Evolutionary conservation across 805 yeast genomes (phyloP), one percentile per base, ranked within the genome.

Genomic region (Metschnikowia dekortorum): DNA sequence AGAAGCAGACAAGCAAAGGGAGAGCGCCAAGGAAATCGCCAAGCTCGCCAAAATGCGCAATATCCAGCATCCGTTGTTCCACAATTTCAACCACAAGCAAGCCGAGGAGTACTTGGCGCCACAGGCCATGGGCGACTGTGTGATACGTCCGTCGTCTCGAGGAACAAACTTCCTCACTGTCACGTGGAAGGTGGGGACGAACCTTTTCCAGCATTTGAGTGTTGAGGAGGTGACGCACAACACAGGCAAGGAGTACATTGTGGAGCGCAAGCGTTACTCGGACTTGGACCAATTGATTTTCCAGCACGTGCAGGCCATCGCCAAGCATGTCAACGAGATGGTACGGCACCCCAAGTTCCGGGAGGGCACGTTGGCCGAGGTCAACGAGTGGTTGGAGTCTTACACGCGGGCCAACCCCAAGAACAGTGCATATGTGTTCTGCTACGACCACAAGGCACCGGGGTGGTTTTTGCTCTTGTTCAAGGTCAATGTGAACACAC

Each of bases 181-280:
- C 39, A 92, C 99, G 0, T 94, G 98, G 97, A 94, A 94, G 66
- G 91, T 94, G 42, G 94, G 88, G 52, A 92, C 88, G 63, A 87
- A 85, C 64, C 71, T 92, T 54, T 94, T 86, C 70, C 98, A 94
- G 66, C 98, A 94, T 65, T 73, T 94, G 55, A 94, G 90, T 59
- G 87, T 94, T 42, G 74, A 83, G 54, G 98, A 94, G 68, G 77
- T 79, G 43, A 83, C 78, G 42, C 82, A 83, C 61, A 84, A 80
- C 47, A 82, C 80, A 53, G 89, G 86, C 33, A 71, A 70, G 52
- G 73, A 70, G 53, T 79, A 69, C 53, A 63, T 85, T 39, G 90
- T 92, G 40, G 97, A 89, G 35, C 76, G 76, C 30, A 79, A 79
- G 59, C 73, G 76, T 44, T 92, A 88, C 65, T 80, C 85, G 36